Percentiles rank a stretch among this genome's conserved stretches.
Conservation (phyloP, 2,329 filamentous ascomycete species). For the Byssothecium circinans region DNA sequence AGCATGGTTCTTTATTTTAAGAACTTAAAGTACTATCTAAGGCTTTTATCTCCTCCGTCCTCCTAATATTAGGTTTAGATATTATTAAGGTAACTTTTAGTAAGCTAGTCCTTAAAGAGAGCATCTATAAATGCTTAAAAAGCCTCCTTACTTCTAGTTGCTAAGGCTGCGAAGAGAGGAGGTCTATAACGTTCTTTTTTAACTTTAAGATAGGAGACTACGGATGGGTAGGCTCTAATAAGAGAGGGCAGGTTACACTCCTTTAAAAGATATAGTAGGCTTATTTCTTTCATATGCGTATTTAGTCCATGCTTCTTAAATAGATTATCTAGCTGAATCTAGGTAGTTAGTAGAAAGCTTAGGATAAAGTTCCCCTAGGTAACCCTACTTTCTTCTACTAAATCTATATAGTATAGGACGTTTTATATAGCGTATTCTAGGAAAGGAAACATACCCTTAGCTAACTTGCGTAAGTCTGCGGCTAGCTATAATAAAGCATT, state of each 20-base stretch:
- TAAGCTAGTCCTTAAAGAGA: neutral
- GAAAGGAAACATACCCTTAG: conserved; percentile 45
- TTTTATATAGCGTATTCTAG: conserved; percentile 48
- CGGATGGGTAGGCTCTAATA: conserved; percentile 29
- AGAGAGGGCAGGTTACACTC: conserved; percentile 15
- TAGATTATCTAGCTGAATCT: conserved; percentile 35
- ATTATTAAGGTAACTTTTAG: neutral
- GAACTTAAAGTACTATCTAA: conserved; percentile 1
- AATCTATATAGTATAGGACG: conserved; percentile 49
- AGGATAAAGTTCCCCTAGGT: conserved; percentile 11
- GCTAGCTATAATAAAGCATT: conserved; percentile 9
- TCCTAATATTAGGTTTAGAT: too few relatives aligned
- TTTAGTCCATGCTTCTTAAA: conserved; percentile 27
- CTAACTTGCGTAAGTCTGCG: conserved; percentile 3
- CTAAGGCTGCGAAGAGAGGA: conserved; percentile 43
- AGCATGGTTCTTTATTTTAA: conserved; percentile 3
- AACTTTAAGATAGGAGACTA: conserved; percentile 14
- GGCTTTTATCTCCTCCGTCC: neutral
- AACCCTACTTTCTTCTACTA: conserved; percentile 29
- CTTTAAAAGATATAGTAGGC: conserved; percentile 3
- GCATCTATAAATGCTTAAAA: neutral
- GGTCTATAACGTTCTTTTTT: conserved; percentile 34
- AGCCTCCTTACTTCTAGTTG: conserved; percentile 25
- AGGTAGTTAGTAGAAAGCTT: conserved; percentile 23
- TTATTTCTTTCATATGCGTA: conserved; percentile 8